Conservation (phyloP, 1,284 basidiomycete species). For the Ceratobasidium sp. region DNA sequence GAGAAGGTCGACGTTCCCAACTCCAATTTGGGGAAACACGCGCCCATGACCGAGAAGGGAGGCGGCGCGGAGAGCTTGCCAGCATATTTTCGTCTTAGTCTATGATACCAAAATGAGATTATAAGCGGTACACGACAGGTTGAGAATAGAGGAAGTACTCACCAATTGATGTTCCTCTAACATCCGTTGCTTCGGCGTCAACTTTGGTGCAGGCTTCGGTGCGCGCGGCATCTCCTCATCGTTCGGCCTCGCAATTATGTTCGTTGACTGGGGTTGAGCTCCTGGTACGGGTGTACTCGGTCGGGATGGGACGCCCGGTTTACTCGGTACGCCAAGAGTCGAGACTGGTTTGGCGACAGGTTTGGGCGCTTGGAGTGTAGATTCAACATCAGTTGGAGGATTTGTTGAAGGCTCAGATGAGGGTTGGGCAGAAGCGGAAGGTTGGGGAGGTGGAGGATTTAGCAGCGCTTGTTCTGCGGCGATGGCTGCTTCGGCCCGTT, state of each 20-base stretch:
- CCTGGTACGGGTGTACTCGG: conserved; percentile 28
- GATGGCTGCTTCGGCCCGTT: conserved; percentile 36
- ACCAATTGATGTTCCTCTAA: conserved; percentile 35
- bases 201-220: conserved; percentile 24
- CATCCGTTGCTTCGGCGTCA: conserved; percentile 33
- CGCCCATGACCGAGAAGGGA: conserved; percentile 43
- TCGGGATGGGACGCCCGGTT: conserved; percentile 29
- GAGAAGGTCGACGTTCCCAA: conserved; percentile 39
- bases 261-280: conserved; percentile 8
- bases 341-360: conserved; percentile 17
- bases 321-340: conserved; percentile 24
- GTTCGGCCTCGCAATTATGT: conserved; percentile 26
- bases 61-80: conserved; percentile 45
- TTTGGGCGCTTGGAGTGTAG: conserved; percentile 2
- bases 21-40: conserved; percentile 42
- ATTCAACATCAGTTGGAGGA: neutral
- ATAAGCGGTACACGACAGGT: neutral
- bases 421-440: neutral
- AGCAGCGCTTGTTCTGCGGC: conserved; percentile 25
- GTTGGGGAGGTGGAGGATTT: conserved; percentile 6
- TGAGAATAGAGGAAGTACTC: neutral
- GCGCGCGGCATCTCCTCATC: conserved; percentile 36
- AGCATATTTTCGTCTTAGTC: conserved; percentile 40
- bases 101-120: neutral
- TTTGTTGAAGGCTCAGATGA: neutral